phyloP scores from a whole-genome alignment of 139 green algal genomes.

The Closterium sp. region DNA sequence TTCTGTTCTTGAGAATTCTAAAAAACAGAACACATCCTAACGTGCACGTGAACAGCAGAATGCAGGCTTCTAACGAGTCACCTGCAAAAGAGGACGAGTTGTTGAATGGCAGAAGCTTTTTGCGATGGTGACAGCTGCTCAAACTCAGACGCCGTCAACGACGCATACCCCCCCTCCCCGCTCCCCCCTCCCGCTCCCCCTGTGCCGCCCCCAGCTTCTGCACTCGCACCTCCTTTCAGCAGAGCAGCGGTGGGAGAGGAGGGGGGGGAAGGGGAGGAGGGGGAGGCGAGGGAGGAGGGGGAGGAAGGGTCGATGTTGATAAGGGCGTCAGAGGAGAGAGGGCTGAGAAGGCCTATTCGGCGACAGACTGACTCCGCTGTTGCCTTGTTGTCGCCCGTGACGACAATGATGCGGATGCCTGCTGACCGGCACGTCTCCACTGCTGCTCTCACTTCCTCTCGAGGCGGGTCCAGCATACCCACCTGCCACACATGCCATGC shows the following conservation, averaged over 20 bases:
- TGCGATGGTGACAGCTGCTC: slow-evolving; percentile 42
- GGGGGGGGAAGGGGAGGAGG: not conserved
- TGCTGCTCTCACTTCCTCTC: slow-evolving; percentile 49
- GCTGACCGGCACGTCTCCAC: slow-evolving; percentile 55
- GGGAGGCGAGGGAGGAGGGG: too few relatives aligned
- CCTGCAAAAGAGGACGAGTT: slow-evolving; percentile 46
- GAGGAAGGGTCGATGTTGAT: not conserved
- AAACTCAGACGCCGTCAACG: slow-evolving; percentile 55
- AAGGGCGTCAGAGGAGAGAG: not conserved
- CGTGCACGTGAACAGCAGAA: too few relatives aligned
- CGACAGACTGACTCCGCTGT: slow-evolving; percentile 54
- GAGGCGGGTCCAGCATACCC: slow-evolving; percentile 58
- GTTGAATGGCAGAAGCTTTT: slow-evolving; percentile 8
- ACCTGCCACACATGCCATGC: slow-evolving; percentile 27
- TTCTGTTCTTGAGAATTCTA: too few relatives aligned
- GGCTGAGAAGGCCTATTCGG: slow-evolving; percentile 41
- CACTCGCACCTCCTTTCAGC: not conserved
- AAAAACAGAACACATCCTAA: too few relatives aligned
- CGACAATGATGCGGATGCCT: slow-evolving; percentile 60
- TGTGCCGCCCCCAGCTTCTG: not conserved
- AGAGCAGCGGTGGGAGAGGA: not conserved
- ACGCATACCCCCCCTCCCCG: not conserved
- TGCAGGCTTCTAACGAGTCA: too few relatives aligned
- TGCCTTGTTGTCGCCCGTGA: slow-evolving; percentile 62
- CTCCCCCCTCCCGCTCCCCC: not conserved